A percentile compares a stretch with the other conserved stretches of the same genome.
These are phyloP conservation scores for Euphorbia celastroides DNA, from an alignment of 441 rosid genomes.

Conservation along the genomic window DNA sequence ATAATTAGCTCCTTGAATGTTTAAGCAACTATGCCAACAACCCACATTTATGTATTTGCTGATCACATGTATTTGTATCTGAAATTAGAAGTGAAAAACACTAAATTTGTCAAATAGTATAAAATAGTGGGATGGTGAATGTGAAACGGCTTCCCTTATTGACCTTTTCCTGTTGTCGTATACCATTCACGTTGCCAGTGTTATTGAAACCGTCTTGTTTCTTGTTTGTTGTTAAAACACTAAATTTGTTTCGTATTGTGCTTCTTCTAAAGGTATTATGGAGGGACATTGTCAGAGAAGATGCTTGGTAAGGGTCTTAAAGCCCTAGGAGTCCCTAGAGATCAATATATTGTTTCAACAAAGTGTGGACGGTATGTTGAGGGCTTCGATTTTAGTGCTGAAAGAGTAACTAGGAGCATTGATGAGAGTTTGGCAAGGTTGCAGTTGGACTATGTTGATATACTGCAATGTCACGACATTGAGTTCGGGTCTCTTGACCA, in stretches of 20 bases:
- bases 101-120: not conserved
- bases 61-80: not conserved
- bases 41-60: not conserved
- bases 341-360: slow-evolving; percentile 73
- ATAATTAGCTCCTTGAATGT: not conserved
- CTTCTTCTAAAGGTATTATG: slow-evolving; percentile 55
- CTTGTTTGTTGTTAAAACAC: not conserved
- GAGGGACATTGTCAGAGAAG: slow-evolving; percentile 82
- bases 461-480: slow-evolving; percentile 84
- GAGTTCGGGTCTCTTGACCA: slow-evolving; percentile 55
- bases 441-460: slow-evolving; percentile 86
- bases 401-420: slow-evolving; percentile 76
- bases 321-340: slow-evolving; percentile 68
- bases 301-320: slow-evolving; percentile 83
- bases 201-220: not conserved
- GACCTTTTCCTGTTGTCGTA: not conserved
- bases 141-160: not conserved
- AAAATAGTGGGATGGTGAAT: not conserved
- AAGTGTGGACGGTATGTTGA: slow-evolving; percentile 78
- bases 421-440: slow-evolving; percentile 79
- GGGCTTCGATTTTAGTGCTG: slow-evolving; percentile 91
- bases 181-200: not conserved
- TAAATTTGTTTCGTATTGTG: not conserved
- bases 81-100: not conserved
- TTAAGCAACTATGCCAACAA: not conserved